Base-by-base conservation (phyloP, 805 yeast genomes). In the Phaffomyces opuntiae region DNA sequence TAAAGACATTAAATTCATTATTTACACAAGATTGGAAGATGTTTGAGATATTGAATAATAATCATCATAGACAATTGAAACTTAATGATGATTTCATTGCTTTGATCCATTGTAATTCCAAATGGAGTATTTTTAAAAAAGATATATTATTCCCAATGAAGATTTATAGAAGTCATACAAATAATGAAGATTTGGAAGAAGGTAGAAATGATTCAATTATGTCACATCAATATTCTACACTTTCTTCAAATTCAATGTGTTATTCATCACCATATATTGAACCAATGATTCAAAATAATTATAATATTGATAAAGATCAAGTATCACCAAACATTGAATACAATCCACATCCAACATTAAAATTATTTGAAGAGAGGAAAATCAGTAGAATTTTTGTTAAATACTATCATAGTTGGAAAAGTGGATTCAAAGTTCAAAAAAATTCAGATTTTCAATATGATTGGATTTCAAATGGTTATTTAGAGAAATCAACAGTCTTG, bases 401-500 rank as follows among this genome's bases (percentile, higher is more conserved):
- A 38, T 42, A 42, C 19, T 19, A 17, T 21, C 45, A 45, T 24
- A 38, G n/a, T 24, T 38, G 35, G 24, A 45, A 42, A 29, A 32
- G 32, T 17, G 39, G 40, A 9, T 45, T 45, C 25, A 34, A 16
- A 24, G 16, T 45, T 9, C 48, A 38, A 42, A 45, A 45, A 29
- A 45, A 38, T 19, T 45, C 48, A 7, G 40, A 41, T 31, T 45
- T 48, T 36, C 26, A 38, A 12, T 54, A 54, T 39, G 34, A 11
- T 17, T 56, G 60, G 60, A 38, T 36, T 17, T 40, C 52, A 8
- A 53, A 40, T 42, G 59, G 59, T 1, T 53, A 57, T 32, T 44
- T 57, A 9, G 59, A 56, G 42, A 53, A 45, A 31, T 16, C 33
- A 5, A 16, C 41, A 7, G 40, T 33, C 25, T 36, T 46, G 36